Evolutionary conservation across 192 early-diverging fungal genomes (phyloP).

Genomic region (Rhizophagus clarus): DNA sequence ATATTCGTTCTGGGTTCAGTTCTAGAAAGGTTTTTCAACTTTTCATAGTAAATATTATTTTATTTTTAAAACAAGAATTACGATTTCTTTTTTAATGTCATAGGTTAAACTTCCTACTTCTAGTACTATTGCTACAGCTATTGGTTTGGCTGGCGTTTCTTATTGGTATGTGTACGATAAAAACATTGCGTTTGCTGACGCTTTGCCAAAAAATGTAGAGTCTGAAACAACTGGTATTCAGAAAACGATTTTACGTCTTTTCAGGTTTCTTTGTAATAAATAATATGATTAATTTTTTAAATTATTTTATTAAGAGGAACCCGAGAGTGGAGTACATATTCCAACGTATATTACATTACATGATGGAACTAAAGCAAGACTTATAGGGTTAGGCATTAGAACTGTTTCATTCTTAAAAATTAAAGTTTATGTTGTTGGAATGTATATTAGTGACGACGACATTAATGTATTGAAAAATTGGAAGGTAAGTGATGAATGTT

Average conservation of each 20-base stretch:
- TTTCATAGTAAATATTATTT: background rate
- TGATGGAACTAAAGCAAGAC: constrained; percentile 44
- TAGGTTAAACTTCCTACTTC: background rate
- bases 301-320: constrained; percentile 35
- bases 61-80: background rate
- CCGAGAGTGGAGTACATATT: constrained; percentile 41
- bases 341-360: constrained; percentile 44
- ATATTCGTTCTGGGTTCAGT: background rate
- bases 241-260: background rate
- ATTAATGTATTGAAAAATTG: constrained; percentile 36
- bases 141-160: background rate
- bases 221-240: background rate
- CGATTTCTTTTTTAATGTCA: background rate
- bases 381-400: constrained; percentile 56
- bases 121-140: background rate
- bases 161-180: constrained; percentile 4
- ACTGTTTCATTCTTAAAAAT: constrained; percentile 57
- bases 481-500: constrained; percentile 33
- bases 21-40: background rate
- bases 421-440: constrained; percentile 55
- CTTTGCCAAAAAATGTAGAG: background rate
- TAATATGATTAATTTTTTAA: background rate
- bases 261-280: background rate
- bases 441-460: constrained; percentile 54
- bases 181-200: background rate